Conservation (phyloP, 768 basidiomycete genomes). For the Tylopilus rubrobrunneus region DNA sequence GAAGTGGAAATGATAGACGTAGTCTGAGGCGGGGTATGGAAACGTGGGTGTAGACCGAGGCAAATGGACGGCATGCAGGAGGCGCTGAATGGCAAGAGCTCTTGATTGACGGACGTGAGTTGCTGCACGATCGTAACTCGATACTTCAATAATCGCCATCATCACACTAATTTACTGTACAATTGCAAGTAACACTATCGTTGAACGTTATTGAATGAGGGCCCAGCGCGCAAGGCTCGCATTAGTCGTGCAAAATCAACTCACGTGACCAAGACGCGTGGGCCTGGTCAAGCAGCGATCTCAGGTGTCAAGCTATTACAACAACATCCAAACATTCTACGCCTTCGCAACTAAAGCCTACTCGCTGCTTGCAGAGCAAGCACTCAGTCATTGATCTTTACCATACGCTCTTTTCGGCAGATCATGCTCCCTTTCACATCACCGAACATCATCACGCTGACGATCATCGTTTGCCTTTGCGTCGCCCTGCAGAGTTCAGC, state of each 20-base stretch:
- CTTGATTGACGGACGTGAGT: not conserved
- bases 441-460: constrained; percentile 11
- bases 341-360: not conserved
- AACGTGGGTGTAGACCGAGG: no score
- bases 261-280: constrained; percentile 2
- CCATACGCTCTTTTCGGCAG: not conserved
- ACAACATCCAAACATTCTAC: not conserved
- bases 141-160: not conserved
- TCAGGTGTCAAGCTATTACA: not conserved
- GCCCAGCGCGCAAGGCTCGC: no score
- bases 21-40: no score
- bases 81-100: no score
- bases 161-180: no score
- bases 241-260: not conserved
- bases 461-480: constrained; percentile 12
- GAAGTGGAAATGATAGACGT: constrained; percentile 5
- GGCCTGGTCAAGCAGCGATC: not conserved
- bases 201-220: no score
- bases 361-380: constrained; percentile 18
- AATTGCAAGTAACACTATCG: no score
- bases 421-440: constrained; percentile 9
- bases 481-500: constrained; percentile 4
- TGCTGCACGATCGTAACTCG: not conserved
- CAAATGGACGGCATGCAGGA: no score
- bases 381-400: not conserved